phyloP scores from a whole-genome alignment of 1,284 basidiomycete species.

The Mycosarcoma mackinlayi region DNA sequence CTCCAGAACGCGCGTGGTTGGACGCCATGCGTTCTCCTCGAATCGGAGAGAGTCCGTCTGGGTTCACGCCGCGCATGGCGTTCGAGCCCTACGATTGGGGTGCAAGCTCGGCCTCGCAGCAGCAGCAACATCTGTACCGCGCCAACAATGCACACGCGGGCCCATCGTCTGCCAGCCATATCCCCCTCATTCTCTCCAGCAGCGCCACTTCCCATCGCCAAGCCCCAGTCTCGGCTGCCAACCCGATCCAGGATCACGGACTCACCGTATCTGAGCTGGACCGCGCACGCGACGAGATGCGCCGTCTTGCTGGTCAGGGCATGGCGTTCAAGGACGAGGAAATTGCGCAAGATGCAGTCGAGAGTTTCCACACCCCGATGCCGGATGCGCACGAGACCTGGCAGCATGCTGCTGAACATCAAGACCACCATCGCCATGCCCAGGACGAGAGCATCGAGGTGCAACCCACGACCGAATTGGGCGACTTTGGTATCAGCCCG shows the following conservation, averaged over 20 bases:
- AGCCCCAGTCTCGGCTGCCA: background rate
- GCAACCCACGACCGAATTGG: constrained; percentile 14
- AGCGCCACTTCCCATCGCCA: constrained; percentile 6
- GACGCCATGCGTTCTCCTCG: constrained; percentile 48
- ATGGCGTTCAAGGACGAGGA: constrained; percentile 16
- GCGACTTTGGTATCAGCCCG: constrained; percentile 44
- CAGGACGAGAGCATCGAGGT: background rate
- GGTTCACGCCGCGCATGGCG: constrained; percentile 48
- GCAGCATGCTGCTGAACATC: constrained; percentile 5
- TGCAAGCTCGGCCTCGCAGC: constrained; percentile 2
- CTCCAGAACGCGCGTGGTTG: constrained; percentile 30
- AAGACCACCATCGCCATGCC: constrained; percentile 6
- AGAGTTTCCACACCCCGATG: constrained; percentile 38
- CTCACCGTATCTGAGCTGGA: constrained; percentile 30
- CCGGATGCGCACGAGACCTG: constrained; percentile 22
- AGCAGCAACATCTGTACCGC: constrained; percentile 3
- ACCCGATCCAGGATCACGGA: constrained; percentile 14
- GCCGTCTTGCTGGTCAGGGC: constrained; percentile 35
- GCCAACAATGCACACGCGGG: background rate
- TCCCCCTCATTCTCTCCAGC: constrained; percentile 36
- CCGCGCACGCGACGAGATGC: constrained; percentile 35
- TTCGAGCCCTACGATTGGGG: constrained; percentile 45
- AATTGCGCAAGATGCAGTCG: constrained; percentile 5
- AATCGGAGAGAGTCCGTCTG: constrained; percentile 45
- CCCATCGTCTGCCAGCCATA: constrained; percentile 19